Evolutionary conservation across 2,329 filamentous ascomycete species (phyloP).

Genomic region (Pestalotiopsis sp.): DNA sequence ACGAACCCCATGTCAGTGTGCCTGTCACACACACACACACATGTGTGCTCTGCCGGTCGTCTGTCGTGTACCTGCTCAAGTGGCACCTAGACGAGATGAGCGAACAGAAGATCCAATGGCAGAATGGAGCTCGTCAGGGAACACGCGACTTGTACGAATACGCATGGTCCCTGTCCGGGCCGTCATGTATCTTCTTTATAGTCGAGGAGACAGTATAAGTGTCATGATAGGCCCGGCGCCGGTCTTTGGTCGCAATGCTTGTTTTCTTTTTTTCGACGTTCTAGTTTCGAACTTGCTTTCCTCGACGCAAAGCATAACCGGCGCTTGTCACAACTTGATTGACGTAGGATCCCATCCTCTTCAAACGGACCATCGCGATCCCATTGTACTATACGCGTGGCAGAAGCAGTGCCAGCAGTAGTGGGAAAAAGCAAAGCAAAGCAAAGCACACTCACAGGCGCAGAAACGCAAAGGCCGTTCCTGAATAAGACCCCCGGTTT

Average conservation of each 20-base stretch:
- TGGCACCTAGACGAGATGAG: not conserved
- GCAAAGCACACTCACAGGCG: no score
- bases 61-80: not conserved
- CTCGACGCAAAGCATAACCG: not conserved
- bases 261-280: not conserved
- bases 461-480: not conserved
- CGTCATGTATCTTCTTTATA: not conserved
- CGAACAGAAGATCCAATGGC: not conserved
- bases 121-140: not conserved
- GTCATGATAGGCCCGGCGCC: not conserved
- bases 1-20: not conserved
- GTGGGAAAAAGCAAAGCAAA: no score
- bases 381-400: not conserved
- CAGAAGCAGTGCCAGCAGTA: not conserved
- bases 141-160: not conserved
- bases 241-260: not conserved
- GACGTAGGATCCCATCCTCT: not conserved
- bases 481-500: not conserved
- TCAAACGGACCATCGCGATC: not conserved
- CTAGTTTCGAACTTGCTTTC: slow-evolving; percentile 1
- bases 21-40: not conserved
- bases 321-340: not conserved
- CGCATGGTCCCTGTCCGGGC: not conserved
- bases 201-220: not conserved
- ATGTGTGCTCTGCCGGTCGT: not conserved